These are phyloP conservation scores for Silene noctiflora DNA, from an alignment of 179 eudicot genomes.

Conservation along the genomic window DNA sequence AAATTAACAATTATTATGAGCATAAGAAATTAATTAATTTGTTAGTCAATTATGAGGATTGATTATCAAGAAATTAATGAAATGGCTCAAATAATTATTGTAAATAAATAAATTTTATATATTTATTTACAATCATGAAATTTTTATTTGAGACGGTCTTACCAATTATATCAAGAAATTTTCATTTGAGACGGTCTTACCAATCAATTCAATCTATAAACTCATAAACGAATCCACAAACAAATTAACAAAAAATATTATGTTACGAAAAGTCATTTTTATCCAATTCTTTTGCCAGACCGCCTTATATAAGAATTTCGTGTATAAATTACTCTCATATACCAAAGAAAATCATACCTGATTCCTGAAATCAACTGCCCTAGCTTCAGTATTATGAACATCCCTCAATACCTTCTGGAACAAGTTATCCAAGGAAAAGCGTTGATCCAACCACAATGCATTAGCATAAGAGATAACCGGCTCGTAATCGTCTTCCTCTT, in stretches of 20 bases:
- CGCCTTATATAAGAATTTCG: too few relatives aligned
- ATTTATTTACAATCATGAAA: too few relatives aligned
- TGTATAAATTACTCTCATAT: not conserved
- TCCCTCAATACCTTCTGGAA: not conserved
- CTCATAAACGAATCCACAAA: too few relatives aligned
- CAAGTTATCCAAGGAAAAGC: not conserved
- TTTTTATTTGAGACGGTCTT: too few relatives aligned
- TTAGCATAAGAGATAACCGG: not conserved
- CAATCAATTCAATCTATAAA: too few relatives aligned
- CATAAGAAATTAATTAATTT: not conserved
- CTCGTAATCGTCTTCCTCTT: not conserved
- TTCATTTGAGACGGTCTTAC: too few relatives aligned
- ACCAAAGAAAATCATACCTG: not conserved
- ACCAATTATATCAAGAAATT: too few relatives aligned
- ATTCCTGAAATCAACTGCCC: constrained; percentile 10
- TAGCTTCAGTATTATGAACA: not conserved
- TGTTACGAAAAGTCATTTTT: too few relatives aligned
- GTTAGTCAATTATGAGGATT: not conserved
- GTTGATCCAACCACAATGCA: constrained; percentile 2
- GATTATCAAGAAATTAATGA: not conserved
- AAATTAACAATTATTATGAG: not conserved
- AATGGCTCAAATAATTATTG: not conserved
- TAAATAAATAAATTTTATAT: too few relatives aligned
- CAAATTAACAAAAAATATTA: too few relatives aligned
- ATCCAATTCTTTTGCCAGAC: too few relatives aligned